Percentiles rank a stretch among this genome's conserved stretches.
phyloP scores from a whole-genome alignment of 2,329 filamentous ascomycete genomes.

The Gnomoniopsis sp. region DNA sequence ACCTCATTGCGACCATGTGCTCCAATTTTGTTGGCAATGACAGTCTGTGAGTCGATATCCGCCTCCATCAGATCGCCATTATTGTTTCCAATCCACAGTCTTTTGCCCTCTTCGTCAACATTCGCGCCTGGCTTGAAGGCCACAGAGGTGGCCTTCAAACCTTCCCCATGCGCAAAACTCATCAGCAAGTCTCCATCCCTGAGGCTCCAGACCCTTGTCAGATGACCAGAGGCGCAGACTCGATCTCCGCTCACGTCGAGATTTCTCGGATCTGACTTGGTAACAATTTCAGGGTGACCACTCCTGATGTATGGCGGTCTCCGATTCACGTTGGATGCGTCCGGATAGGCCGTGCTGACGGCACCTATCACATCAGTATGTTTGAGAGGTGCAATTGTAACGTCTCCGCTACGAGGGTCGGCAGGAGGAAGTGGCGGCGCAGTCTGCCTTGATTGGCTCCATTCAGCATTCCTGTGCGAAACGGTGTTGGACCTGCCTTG shows the following conservation, averaged over 20 bases:
- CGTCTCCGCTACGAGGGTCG: slow-evolving; percentile 7
- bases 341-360: slow-evolving; percentile 68
- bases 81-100: slow-evolving; percentile 88
- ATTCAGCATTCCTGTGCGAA: slow-evolving; percentile 37
- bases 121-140: slow-evolving; percentile 80
- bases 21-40: slow-evolving; percentile 64
- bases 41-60: slow-evolving; percentile 70
- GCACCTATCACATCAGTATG: slow-evolving; percentile 41
- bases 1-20: slow-evolving; percentile 79
- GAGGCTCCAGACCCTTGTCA: slow-evolving; percentile 87
- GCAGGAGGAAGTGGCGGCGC: background rate
- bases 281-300: slow-evolving; percentile 71
- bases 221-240: slow-evolving; percentile 80
- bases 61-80: slow-evolving; percentile 86
- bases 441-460: slow-evolving; percentile 34
- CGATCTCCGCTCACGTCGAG: slow-evolving; percentile 87
- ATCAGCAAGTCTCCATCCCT: slow-evolving; percentile 77
- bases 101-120: slow-evolving; percentile 74
- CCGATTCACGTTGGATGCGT: slow-evolving; percentile 79
- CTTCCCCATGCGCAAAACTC: slow-evolving; percentile 80
- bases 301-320: slow-evolving; percentile 73
- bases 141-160: slow-evolving; percentile 74
- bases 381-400: slow-evolving; percentile 12
- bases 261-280: slow-evolving; percentile 81
- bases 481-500: slow-evolving; percentile 51